Conservation (phyloP, 441 rosid genomes). For the Dalechampia spathulata region DNA sequence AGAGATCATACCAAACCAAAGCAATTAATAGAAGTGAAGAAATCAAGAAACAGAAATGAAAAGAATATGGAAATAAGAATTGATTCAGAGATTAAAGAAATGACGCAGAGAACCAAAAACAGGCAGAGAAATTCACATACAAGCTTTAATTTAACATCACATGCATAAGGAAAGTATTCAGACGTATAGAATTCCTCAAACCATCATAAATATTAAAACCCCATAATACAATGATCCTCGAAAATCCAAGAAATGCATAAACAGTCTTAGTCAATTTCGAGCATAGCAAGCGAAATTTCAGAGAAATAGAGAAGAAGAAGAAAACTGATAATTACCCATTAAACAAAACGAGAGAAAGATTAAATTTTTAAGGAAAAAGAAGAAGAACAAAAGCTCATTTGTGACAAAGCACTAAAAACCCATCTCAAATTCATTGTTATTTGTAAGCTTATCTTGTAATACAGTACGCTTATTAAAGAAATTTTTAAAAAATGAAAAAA, state of each 20-base stretch:
- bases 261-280: too few species aligned
- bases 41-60: not conserved
- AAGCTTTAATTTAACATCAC: not conserved
- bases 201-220: too few species aligned
- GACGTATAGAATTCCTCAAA: too few species aligned
- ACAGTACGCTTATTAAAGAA: not conserved
- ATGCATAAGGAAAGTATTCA: too few species aligned
- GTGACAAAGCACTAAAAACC: not conserved
- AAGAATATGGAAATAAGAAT: not conserved
- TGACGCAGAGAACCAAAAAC: not conserved
- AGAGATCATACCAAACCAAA: constrained; percentile 7
- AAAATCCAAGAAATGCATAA: too few species aligned
- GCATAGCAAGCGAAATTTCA: too few species aligned
- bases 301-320: too few species aligned
- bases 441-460: too few species aligned
- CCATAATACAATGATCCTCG: too few species aligned
- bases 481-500: not conserved
- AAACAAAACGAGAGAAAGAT: not conserved
- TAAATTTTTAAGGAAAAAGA: too few species aligned
- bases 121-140: not conserved
- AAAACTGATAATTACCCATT: not conserved
- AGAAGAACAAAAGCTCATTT: not conserved
- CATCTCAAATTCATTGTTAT: constrained; percentile 4
- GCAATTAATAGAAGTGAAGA: not conserved
- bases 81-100: not conserved